These are phyloP conservation scores for Jatropha curcas DNA, from an alignment of 345 rosid species.

Conservation along the genomic window DNA sequence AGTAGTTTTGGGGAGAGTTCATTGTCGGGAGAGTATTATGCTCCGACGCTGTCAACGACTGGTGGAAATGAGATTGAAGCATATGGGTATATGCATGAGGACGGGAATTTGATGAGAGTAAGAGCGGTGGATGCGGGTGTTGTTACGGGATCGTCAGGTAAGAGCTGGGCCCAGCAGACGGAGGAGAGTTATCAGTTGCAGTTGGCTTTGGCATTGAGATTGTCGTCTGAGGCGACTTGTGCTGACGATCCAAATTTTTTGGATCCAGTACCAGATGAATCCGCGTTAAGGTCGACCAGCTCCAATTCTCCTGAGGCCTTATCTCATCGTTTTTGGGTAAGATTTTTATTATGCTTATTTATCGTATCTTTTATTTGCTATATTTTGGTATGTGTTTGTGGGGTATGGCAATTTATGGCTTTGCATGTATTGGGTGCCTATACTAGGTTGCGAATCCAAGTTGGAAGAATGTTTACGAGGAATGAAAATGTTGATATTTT, in stretches of 20 bases:
- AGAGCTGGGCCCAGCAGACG: slow-evolving; percentile 99
- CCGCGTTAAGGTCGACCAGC: slow-evolving; percentile 48
- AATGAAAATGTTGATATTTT: not conserved
- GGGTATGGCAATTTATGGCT: not conserved
- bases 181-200: slow-evolving; percentile 99
- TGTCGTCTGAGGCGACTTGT: slow-evolving; percentile 87
- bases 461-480: not conserved
- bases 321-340: slow-evolving; percentile 96
- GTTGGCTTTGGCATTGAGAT: slow-evolving; percentile 90
- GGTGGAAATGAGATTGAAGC: slow-evolving; percentile 72
- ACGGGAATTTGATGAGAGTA: slow-evolving; percentile 44
- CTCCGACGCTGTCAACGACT: slow-evolving; percentile 57
- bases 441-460: not conserved
- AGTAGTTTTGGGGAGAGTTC: slow-evolving; percentile 97
- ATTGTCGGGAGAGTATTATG: slow-evolving; percentile 81
- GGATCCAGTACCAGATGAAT: slow-evolving; percentile 84
- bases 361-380: not conserved
- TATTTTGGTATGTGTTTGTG: not conserved
- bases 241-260: slow-evolving; percentile 94
- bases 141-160: slow-evolving; percentile 54
- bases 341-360: slow-evolving; percentile 14
- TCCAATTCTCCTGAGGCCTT: slow-evolving; percentile 65
- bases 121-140: slow-evolving; percentile 38
- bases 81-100: slow-evolving; percentile 55
- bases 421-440: not conserved